These are phyloP conservation scores for Sphaerulina vaccinii DNA, from an alignment of 2,329 filamentous ascomycete genomes.

Conservation along the genomic window DNA sequence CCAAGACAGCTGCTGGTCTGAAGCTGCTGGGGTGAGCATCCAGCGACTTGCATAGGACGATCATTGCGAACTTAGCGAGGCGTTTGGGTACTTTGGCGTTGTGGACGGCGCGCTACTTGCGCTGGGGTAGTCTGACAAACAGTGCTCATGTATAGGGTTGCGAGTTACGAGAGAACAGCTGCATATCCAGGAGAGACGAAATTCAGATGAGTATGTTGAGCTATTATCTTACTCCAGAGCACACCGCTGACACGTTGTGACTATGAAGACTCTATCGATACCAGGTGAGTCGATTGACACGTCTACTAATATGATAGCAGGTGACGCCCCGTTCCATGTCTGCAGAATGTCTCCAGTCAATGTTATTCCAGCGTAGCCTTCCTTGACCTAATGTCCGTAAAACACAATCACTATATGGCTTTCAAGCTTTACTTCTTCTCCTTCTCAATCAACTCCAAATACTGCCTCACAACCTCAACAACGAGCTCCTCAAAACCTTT, in stretches of 20 bases:
- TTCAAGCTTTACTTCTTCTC: slow-evolving; percentile 3
- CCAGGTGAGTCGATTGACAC: too few species aligned
- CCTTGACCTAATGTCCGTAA: too few species aligned
- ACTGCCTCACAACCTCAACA: slow-evolving; percentile 2
- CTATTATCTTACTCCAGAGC: not conserved
- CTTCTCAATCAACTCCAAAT: slow-evolving; percentile 1
- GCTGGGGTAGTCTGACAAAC: not conserved
- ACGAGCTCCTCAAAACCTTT: slow-evolving; percentile 1
- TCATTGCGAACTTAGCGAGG: slow-evolving; percentile 14
- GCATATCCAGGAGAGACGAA: slow-evolving; percentile 1
- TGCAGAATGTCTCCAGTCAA: too few species aligned
- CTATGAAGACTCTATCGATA: too few species aligned
- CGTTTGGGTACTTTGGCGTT: slow-evolving; percentile 3
- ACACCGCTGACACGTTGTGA: slow-evolving; percentile 4
- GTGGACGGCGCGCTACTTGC: not conserved
- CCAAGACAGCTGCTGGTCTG: slow-evolving; percentile 27
- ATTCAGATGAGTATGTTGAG: slow-evolving; percentile 15
- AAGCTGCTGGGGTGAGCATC: slow-evolving; percentile 32
- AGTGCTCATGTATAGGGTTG: not conserved
- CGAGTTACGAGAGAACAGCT: not conserved
- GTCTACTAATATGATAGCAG: too few species aligned
- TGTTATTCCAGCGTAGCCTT: too few species aligned
- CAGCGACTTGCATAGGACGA: not conserved
- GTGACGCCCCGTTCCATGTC: too few species aligned
- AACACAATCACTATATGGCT: too few species aligned